Percentiles rank a stretch among this genome's conserved stretches.
Evolutionary conservation across 192 early-diverging fungal genomes (phyloP).

Genomic region (Gamsiella multidivaricata): DNA sequence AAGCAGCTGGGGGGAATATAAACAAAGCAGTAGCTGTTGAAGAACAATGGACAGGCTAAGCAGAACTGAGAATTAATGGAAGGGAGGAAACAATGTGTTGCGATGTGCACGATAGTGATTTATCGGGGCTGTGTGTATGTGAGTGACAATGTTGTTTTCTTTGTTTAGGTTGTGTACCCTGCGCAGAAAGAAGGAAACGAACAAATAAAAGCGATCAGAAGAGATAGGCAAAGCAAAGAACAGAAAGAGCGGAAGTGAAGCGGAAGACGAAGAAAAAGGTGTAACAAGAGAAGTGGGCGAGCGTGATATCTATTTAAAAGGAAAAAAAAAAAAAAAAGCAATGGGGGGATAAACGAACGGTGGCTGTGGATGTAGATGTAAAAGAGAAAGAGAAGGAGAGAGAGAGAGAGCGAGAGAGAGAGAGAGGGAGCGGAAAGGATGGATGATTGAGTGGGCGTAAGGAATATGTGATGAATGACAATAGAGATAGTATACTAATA

Average conservation of each 20-base stretch:
- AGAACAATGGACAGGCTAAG: too few relatives aligned
- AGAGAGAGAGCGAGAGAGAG: too few relatives aligned
- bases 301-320: background rate
- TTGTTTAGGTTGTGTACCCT: too few relatives aligned
- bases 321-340: conserved; percentile 4
- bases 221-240: background rate
- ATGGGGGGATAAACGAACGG: too few relatives aligned
- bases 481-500: background rate
- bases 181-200: background rate
- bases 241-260: conserved; percentile 1
- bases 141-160: background rate
- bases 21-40: too few relatives aligned
- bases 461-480: conserved; percentile 2
- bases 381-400: too few relatives aligned
- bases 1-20: too few relatives aligned
- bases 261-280: background rate
- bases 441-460: background rate
- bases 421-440: background rate
- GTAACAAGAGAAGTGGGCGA: conserved; percentile 7
- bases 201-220: background rate
- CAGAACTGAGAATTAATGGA: too few relatives aligned
- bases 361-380: too few relatives aligned
- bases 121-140: background rate
- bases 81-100: too few relatives aligned
- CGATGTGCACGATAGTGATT: too few relatives aligned